phyloP scores from a whole-genome alignment of 2,329 filamentous ascomycete species.

The Xylariaceae sp. region DNA sequence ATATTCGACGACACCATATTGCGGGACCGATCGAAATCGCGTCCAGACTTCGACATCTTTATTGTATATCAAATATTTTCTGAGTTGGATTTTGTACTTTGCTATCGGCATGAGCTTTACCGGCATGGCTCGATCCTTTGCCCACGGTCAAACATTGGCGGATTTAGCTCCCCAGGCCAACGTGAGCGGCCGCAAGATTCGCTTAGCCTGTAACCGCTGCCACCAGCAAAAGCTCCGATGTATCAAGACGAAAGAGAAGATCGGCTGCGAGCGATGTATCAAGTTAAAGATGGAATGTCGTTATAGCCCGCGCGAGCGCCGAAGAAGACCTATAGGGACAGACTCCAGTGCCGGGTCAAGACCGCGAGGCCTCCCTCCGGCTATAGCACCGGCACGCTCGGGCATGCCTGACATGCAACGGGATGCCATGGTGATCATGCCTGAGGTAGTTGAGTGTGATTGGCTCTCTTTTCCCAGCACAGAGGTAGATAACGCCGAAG shows the following conservation, averaged over 20 bases:
- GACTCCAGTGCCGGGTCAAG: background rate
- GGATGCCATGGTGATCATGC: background rate
- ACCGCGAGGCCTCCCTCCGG: constrained; percentile 4
- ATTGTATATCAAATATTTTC: too few relatives aligned
- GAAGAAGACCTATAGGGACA: background rate
- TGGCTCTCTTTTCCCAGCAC: background rate
- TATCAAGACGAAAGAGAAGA: constrained; percentile 1
- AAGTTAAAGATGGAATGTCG: constrained; percentile 10
- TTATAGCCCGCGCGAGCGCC: constrained; percentile 12
- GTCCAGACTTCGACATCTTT: background rate
- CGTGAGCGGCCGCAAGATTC: constrained; percentile 1
- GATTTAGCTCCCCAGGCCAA: background rate
- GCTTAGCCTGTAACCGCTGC: constrained; percentile 24
- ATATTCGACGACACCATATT: background rate
- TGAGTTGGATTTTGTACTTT: too few relatives aligned
- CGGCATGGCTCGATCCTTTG: background rate
- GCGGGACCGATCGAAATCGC: background rate
- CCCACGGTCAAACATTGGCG: background rate
- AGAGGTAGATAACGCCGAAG: background rate
- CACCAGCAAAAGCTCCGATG: constrained; percentile 25
- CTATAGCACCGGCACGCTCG: background rate
- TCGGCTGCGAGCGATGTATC: constrained; percentile 17
- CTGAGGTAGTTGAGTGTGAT: background rate
- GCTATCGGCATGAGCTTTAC: too few relatives aligned
- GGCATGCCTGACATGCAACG: background rate